Base-by-base conservation (phyloP, 768 basidiomycete genomes). In the Boletellus emodensis region DNA sequence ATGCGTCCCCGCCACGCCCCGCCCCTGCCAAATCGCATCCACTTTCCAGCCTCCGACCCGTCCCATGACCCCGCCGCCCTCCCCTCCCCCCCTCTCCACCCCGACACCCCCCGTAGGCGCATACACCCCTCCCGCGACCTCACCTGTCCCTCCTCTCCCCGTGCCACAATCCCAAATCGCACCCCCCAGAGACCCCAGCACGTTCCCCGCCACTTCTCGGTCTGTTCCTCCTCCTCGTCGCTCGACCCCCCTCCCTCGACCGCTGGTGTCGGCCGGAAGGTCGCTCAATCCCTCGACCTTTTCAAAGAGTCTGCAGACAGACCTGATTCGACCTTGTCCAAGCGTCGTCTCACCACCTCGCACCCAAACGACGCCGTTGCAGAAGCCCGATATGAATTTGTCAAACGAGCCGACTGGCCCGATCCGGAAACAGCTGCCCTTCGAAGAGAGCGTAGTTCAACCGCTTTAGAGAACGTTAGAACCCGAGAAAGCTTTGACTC, bases 371-470 rank as follows among this genome's bases (percentile, higher is more conserved):
- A 74, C 26, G 78, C 81, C 52, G 82, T 87, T 39, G 78, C 80
- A 22, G 79, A 85, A 54, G 77, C 86, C 15, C 78, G 83, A 61
- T 90, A 82, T 61, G 81, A 90, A 72, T 90, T 89, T 59, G 86
- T 90, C 41, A 90, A 88, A 63, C 80, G 89, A 38, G 83, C 90
- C 14, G 89, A 87, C 56, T 90, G 90, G 90, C 87, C 85, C 1
- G 87, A 88, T 65, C 80, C 85, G 36, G 89, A 89, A 70, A 73
- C 80, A 6, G 85, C 82, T 48, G 85, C 83, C 17, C 72, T 83
- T 43, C 75, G 87, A 49, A 74, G 87, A 51, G 84, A 87, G 62
- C 82, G 78, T 65, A 89, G 87, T 61, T 72, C 76, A 33, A 80
- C 82, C 17, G 75, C 73, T 18, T 64, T 86, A 48, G 81, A 85